phyloP scores from a whole-genome alignment of 257 asterid genomes.

The Solanum chiquidenum region DNA sequence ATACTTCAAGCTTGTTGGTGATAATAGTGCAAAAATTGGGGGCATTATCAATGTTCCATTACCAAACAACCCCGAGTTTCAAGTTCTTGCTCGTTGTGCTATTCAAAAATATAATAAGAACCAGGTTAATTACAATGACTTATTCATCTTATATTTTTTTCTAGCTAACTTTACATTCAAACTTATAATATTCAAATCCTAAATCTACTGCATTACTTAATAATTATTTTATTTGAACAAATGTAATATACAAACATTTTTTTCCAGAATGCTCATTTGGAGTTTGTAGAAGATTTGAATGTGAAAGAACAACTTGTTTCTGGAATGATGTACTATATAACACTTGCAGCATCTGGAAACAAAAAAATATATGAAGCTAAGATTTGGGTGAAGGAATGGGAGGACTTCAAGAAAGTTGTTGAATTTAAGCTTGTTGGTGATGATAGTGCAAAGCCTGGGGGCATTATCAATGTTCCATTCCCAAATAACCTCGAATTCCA shows the following conservation, averaged over 20 bases:
- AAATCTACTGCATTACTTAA: no score
- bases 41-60: no score
- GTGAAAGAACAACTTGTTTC: neutral
- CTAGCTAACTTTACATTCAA: no score
- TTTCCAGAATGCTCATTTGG: neutral
- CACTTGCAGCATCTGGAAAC: neutral
- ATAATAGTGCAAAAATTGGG: no score
- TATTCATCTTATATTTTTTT: no score
- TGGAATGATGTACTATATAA: neutral
- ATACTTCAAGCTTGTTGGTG: no score
- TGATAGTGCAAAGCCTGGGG: neutral
- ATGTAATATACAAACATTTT: neutral
- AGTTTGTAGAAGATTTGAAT: neutral
- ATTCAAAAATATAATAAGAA: no score
- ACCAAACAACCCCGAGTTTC: no score
- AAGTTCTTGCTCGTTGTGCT: no score
- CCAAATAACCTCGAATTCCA: neutral
- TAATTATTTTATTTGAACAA: no score
- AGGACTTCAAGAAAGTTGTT: neutral
- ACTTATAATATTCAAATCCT: no score
- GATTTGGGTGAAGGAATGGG: slow-evolving; percentile 7
- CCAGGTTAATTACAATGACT: no score
- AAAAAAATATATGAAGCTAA: neutral
- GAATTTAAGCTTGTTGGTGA: neutral
- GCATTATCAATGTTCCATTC: neutral